Evolutionary conservation across 2,329 filamentous ascomycete species (phyloP).

Genomic region (Botrytis fragariae): DNA sequence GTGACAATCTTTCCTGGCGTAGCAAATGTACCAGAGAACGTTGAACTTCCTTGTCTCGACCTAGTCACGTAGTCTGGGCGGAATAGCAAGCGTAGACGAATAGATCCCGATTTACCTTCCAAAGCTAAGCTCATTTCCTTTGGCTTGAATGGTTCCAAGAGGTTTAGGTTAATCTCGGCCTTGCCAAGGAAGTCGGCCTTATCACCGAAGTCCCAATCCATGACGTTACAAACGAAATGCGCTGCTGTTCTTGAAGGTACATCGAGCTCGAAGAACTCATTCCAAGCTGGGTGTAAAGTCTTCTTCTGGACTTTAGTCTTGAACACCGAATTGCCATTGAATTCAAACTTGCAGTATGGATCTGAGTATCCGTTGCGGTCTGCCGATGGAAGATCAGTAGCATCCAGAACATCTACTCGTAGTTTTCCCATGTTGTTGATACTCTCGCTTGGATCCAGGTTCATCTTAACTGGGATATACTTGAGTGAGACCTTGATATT

Average conservation of each 20-base stretch:
- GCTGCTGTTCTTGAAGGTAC: conserved; percentile 82
- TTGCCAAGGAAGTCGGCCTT: conserved; percentile 88
- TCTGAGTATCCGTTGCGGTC: conserved; percentile 97
- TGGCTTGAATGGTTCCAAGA: conserved; percentile 80
- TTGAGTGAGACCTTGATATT: conserved; percentile 89
- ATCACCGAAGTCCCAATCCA: conserved; percentile 95
- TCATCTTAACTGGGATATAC: conserved; percentile 92
- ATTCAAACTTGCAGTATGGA: conserved; percentile 90
- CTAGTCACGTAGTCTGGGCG: conserved; percentile 88
- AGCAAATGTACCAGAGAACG: conserved; percentile 87
- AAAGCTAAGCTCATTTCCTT: conserved; percentile 72
- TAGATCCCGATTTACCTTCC: conserved; percentile 83
- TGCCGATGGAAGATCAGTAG: conserved; percentile 80
- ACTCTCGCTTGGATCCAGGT: conserved; percentile 88
- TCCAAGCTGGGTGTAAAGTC: conserved; percentile 91
- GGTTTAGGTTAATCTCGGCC: conserved; percentile 70
- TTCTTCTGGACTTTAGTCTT: conserved; percentile 98
- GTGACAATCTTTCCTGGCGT: conserved; percentile 84
- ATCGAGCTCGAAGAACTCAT: conserved; percentile 86
- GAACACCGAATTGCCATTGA: conserved; percentile 86
- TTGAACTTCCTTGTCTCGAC: conserved; percentile 83
- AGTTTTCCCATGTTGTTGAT: conserved; percentile 99
- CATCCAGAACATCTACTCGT: conserved; percentile 89
- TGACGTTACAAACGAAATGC: conserved; percentile 79
- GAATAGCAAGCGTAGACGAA: conserved; percentile 85